Evolutionary conservation across 2,329 filamentous ascomycete species (phyloP).

Genomic region (Pyrenophora teres): DNA sequence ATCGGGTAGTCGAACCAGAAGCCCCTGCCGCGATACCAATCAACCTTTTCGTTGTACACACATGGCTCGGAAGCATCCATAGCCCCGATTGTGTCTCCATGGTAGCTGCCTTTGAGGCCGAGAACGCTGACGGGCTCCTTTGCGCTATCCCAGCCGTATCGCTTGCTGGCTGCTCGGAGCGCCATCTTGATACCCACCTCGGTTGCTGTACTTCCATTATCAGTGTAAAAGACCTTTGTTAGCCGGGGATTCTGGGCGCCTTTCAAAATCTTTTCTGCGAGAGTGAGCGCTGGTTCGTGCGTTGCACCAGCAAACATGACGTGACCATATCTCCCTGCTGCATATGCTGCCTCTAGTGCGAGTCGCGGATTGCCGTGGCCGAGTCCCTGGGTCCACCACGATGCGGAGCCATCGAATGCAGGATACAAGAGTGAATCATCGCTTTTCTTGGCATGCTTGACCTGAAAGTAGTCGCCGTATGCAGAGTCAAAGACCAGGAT

Average conservation of each 20-base stretch:
- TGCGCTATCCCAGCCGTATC: conserved; percentile 68
- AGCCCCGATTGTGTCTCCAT: conserved; percentile 85
- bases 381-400: conserved; percentile 87
- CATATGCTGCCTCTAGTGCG: conserved; percentile 76
- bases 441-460: conserved; percentile 45
- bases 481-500: conserved; percentile 82
- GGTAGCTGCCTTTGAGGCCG: conserved; percentile 79
- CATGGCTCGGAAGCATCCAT: conserved; percentile 85
- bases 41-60: conserved; percentile 78
- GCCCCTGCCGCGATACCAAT: conserved; percentile 81
- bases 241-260: conserved; percentile 68
- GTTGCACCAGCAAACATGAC: conserved; percentile 84
- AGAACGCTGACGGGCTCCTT: conserved; percentile 67
- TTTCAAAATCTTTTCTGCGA: conserved; percentile 68
- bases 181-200: conserved; percentile 89
- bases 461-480: conserved; percentile 77
- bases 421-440: conserved; percentile 58
- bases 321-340: conserved; percentile 82
- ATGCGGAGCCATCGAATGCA: conserved; percentile 82
- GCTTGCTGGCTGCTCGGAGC: conserved; percentile 67
- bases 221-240: conserved; percentile 76
- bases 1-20: conserved; percentile 81
- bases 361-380: conserved; percentile 77
- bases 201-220: conserved; percentile 82
- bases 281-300: conserved; percentile 74